Percentiles rank a stretch among this genome's conserved stretches.
Evolutionary conservation across 2,329 filamentous ascomycete genomes (phyloP).

Genomic region (Furcasterigmium sp.): DNA sequence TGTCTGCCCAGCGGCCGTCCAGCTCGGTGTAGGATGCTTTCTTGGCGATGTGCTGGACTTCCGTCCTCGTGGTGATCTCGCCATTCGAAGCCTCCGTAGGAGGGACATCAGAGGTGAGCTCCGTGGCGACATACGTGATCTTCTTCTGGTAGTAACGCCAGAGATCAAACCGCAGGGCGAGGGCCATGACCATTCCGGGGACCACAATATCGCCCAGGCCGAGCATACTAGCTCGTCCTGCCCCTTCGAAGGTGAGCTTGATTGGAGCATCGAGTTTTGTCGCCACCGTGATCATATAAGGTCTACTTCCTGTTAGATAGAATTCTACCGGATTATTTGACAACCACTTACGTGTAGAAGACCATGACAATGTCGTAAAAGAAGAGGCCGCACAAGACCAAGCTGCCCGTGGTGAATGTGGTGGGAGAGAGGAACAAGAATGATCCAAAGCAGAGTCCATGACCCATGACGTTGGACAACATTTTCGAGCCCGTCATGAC

Average conservation of each 20-base stretch:
- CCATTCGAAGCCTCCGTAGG: constrained; percentile 23
- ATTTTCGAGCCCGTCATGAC: constrained; percentile 55
- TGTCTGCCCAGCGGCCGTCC: constrained; percentile 75
- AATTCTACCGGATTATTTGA: not conserved
- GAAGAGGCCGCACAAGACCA: constrained; percentile 76
- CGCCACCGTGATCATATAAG: constrained; percentile 82
- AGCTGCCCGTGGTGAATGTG: constrained; percentile 74
- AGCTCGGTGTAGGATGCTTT: constrained; percentile 50
- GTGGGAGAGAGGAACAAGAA: constrained; percentile 84
- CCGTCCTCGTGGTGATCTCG: constrained; percentile 25
- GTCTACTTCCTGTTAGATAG: constrained; percentile 35
- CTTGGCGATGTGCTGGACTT: constrained; percentile 32
- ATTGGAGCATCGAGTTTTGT: constrained; percentile 87
- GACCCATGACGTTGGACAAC: constrained; percentile 81
- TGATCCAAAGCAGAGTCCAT: constrained; percentile 79
- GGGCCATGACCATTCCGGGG: constrained; percentile 82
- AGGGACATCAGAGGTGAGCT: constrained; percentile 23
- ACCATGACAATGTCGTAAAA: constrained; percentile 95
- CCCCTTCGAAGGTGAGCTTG: constrained; percentile 72
- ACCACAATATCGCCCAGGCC: constrained; percentile 93
- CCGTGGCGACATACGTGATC: constrained; percentile 41
- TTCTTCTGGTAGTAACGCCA: constrained; percentile 75
- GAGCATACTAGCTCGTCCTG: constrained; percentile 72
- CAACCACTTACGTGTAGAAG: constrained; percentile 64
- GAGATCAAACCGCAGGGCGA: constrained; percentile 87